Evolutionary conservation across 345 rosid species (phyloP), one percentile per base, ranked within the genome.

Genomic region (Ceriops tagal): DNA sequence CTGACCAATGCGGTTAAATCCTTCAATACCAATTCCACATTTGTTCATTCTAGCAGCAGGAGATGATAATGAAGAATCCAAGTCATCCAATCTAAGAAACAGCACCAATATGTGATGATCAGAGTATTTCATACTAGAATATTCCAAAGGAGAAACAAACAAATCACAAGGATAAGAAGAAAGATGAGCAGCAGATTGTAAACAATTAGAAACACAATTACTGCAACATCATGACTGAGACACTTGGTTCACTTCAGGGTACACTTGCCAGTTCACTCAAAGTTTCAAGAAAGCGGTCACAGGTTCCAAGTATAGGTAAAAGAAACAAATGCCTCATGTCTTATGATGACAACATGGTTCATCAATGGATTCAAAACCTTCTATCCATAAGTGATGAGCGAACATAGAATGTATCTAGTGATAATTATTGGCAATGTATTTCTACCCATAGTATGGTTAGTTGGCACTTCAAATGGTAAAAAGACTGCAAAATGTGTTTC

Each of bases 1-100:
- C 73, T 73, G 87, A 72, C 62, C 75, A 52, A 65, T 32, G 61
- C 83, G 83, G 47, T 73, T 70, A 73, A 84, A 78, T 71, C 92
- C 90, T 67, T 93, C 96, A 65, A 88, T 52, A 57, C 80, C 86
- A 74, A 93, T 86, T 53, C 90, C 92, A 66, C 92, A 91, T 75
- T 72, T 91, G 70, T 70, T 88, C 65, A 79, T 73, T 78, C 82
- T 76, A 47, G 88, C 0, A 64, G 83, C 95, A 58, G 93, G 85
- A 34, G 96, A 60, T 65, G 93, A 82, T 5, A 96, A 83, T 62
- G 81, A 71, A 35, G 98, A 89, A 74, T 91, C 98, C 95, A 91
- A 83, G 78, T 91, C 92, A 27, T 93, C 98, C 87, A 93, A 83
- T 90, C 98, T 91, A 79, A 24, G 75, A 70, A 67, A 61, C 0